Evolutionary conservation across 176 grass and related monocot genomes (phyloP).

Genomic region (Pharus latifolius): DNA sequence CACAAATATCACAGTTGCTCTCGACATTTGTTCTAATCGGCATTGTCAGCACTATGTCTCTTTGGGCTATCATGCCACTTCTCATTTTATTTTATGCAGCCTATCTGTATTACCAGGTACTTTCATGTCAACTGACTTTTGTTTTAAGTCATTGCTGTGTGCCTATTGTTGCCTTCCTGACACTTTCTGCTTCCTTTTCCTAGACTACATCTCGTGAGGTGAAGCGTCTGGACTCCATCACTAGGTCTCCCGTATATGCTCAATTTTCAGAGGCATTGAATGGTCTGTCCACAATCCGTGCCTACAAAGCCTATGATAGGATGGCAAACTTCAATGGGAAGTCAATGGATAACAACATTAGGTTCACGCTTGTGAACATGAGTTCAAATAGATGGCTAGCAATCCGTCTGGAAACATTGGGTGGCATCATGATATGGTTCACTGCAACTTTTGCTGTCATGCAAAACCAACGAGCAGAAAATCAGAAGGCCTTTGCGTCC

Average conservation of each 20-base stretch:
- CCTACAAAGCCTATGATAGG: conserved; percentile 97
- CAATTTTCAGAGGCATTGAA: conserved; percentile 96
- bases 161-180: conserved; percentile 22
- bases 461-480: conserved; percentile 87
- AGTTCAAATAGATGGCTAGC: conserved; percentile 87
- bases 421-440: conserved; percentile 98
- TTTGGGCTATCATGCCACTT: conserved; percentile 97
- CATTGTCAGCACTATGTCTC: conserved; percentile 88
- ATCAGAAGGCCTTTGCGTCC: conserved; percentile 92
- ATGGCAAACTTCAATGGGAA: conserved; percentile 87
- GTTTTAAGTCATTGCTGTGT: no score
- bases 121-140: conserved; percentile 7
- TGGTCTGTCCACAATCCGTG: conserved; percentile 91
- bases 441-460: conserved; percentile 95
- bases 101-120: conserved; percentile 99
- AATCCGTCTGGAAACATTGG: conserved; percentile 96
- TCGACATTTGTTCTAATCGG: conserved; percentile 98
- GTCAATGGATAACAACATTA: conserved; percentile 98
- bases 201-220: conserved; percentile 89
- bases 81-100: conserved; percentile 91
- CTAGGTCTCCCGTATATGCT: conserved; percentile 93
- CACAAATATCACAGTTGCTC: conserved; percentile 84
- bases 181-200: conserved; percentile 20
- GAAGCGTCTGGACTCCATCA: conserved; percentile 93
- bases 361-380: conserved; percentile 92